These are phyloP conservation scores for Spencermartinsiella europaea DNA, from an alignment of 805 yeast genomes.

Conservation along the genomic window DNA sequence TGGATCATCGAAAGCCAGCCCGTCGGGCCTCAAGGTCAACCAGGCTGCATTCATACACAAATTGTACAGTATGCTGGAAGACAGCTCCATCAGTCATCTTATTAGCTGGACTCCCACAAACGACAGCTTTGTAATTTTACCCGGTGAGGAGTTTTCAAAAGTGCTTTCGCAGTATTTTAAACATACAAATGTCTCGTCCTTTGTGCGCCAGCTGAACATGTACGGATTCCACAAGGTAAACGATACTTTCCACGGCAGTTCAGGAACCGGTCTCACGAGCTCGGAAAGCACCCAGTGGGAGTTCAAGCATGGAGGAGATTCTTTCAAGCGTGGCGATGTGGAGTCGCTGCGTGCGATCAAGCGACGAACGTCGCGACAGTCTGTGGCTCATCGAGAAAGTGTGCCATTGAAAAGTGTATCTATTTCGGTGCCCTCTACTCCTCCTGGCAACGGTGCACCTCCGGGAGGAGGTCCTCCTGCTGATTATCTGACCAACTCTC, in stretches of 20 bases:
- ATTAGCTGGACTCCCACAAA: slow-evolving; percentile 79
- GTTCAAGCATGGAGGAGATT: slow-evolving; percentile 75
- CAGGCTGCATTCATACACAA: slow-evolving; percentile 79
- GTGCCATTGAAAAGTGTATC: slow-evolving; percentile 24
- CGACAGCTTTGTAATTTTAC: slow-evolving; percentile 72
- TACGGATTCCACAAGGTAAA: slow-evolving; percentile 82
- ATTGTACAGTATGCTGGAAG: slow-evolving; percentile 77
- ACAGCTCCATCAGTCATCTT: slow-evolving; percentile 59
- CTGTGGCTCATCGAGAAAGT: slow-evolving; percentile 23
- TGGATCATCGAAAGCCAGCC: not conserved
- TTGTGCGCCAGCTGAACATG: slow-evolving; percentile 93
- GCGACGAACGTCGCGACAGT: slow-evolving; percentile 57
- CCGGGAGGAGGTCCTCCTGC: slow-evolving; percentile 5
- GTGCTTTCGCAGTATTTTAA: slow-evolving; percentile 72
- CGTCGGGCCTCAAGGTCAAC: slow-evolving; percentile 30
- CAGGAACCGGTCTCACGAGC: not conserved
- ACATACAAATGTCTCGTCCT: slow-evolving; percentile 89
- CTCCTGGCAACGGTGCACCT: slow-evolving; percentile 14
- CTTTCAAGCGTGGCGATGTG: slow-evolving; percentile 74
- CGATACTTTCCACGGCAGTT: slow-evolving; percentile 29
- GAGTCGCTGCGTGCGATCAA: slow-evolving; percentile 71
- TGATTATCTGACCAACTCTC: slow-evolving; percentile 7
- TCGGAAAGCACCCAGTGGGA: slow-evolving; percentile 57
- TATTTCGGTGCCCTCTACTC: slow-evolving; percentile 23
- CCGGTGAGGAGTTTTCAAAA: slow-evolving; percentile 81